Evolutionary conservation across 202 grass and related monocot species (phyloP).

Genomic region (Musa balbisiana): DNA sequence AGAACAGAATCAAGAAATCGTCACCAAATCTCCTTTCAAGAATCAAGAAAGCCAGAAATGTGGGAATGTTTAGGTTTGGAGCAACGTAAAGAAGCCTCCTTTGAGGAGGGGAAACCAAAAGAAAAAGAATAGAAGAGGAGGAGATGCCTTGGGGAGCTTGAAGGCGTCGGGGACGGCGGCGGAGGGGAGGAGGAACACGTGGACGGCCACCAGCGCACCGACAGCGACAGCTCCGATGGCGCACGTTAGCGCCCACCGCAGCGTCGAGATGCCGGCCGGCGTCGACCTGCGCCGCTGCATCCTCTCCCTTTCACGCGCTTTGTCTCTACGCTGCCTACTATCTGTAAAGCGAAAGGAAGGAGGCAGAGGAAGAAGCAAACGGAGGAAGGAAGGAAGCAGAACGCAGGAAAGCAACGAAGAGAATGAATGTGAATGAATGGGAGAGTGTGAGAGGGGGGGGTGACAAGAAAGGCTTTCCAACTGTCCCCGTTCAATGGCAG

Average conservation of each 20-base stretch:
- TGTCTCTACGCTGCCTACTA: neutral
- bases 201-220: slow-evolving; percentile 7
- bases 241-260: slow-evolving; percentile 14
- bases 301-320: neutral
- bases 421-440: neutral
- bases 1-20: neutral
- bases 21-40: neutral
- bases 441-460: neutral
- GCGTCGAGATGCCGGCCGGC: neutral
- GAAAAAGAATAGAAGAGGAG: neutral
- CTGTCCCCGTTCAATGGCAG: neutral
- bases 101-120: neutral
- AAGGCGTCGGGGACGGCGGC: slow-evolving; percentile 3
- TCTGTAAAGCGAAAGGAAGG: neutral
- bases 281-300: slow-evolving; percentile 20
- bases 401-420: too few species aligned
- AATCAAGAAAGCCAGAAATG: neutral
- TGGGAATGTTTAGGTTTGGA: neutral
- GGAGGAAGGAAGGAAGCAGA: neutral
- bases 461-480: neutral
- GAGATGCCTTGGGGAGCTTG: slow-evolving; percentile 13
- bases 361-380: neutral
- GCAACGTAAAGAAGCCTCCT: neutral
- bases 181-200: slow-evolving; percentile 3
- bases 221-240: slow-evolving; percentile 9